Evolutionary conservation across 257 asterid species (phyloP), one percentile per base, ranked within the genome.

Genomic region (Gentiana dahurica): DNA sequence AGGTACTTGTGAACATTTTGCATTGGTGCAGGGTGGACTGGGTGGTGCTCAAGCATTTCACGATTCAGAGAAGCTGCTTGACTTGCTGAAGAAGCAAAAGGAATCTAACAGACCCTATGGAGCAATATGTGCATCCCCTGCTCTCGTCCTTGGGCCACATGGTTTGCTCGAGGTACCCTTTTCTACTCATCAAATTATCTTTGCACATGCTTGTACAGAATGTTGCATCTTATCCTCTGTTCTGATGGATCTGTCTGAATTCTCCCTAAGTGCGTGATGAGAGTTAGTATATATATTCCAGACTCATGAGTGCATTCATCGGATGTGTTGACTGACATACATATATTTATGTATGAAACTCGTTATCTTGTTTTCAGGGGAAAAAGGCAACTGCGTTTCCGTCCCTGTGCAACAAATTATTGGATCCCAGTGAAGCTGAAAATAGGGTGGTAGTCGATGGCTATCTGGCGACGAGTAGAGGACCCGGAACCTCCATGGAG

Each of bases 81-180:
- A 81, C 63, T 62, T 78, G 73, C 72, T 91, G 82, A 87, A 91
- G 81, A 79, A 85, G 74, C 98, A 85, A 63, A 76, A 71, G 44
- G 94, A 78, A 59, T 71, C 90, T 36, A 75, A 74, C 59, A 87
- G 73, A 68, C 73, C 83, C 1, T 74, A 87, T 54, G 98, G 94
- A 68, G 96, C 95, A 59, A 85, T 91, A 38, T 87, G 98, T 74
- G 98, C 98, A 34, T 91, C 98, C 50, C 98, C 98, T 51, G 96
- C 96, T 61, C 62, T 91, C 59, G 95, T 83, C 60, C 73, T 91
- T 8, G 96, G 85, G 71, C 90, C 86, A 69, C 89, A 24, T 24
- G 24, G 24, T 24, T 24, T 24, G 24, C 24, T 24, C 24, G 24
- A 24, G 24, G 24, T 24, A 24, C 24, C 24, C 24, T 24, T 24